A percentile compares a stretch with the other conserved stretches of the same genome.
Evolutionary conservation across 1,284 basidiomycete species (phyloP).

Genomic region (Sporisorium iseilematis-ciliati): DNA sequence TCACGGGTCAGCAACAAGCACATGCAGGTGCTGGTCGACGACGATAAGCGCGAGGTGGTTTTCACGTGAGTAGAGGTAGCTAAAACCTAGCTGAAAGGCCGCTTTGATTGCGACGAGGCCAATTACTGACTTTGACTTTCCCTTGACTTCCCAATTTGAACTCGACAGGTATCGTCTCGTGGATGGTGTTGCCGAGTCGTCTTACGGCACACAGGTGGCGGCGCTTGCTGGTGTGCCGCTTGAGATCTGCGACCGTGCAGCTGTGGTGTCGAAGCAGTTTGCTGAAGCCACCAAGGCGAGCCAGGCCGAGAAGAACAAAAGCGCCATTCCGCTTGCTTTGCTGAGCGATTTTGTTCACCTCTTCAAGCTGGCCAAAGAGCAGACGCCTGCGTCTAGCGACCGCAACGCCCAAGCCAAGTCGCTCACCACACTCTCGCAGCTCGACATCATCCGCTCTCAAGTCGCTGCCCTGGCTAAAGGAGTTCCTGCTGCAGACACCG

Average conservation of each 20-base stretch:
- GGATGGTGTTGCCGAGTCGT: slow-evolving; percentile 81
- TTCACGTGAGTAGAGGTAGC: slow-evolving; percentile 58
- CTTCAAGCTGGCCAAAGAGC: slow-evolving; percentile 46
- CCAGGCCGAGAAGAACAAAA: slow-evolving; percentile 59
- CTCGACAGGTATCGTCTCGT: slow-evolving; percentile 62
- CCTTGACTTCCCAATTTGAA: neutral
- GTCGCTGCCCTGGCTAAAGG: slow-evolving; percentile 32
- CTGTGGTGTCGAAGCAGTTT: slow-evolving; percentile 61
- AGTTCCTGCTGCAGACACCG: neutral
- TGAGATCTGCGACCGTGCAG: slow-evolving; percentile 65
- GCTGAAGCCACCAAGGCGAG: slow-evolving; percentile 52
- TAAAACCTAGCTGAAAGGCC: neutral
- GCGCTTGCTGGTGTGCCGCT: slow-evolving; percentile 66
- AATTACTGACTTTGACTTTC: slow-evolving; percentile 1
- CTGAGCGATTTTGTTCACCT: slow-evolving; percentile 67
- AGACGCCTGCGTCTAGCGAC: slow-evolving; percentile 25
- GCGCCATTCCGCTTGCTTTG: slow-evolving; percentile 56
- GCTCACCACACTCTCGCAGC: slow-evolving; percentile 45
- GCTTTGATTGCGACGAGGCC: neutral
- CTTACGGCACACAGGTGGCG: slow-evolving; percentile 76
- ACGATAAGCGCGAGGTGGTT: slow-evolving; percentile 62
- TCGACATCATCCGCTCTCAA: slow-evolving; percentile 57
- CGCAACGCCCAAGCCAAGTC: slow-evolving; percentile 32
- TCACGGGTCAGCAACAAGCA: slow-evolving; percentile 68
- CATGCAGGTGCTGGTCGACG: slow-evolving; percentile 69